Evolutionary conservation across 306 rosid species (phyloP), one percentile per base, ranked within the genome.

Genomic region (Prunus mira): DNA sequence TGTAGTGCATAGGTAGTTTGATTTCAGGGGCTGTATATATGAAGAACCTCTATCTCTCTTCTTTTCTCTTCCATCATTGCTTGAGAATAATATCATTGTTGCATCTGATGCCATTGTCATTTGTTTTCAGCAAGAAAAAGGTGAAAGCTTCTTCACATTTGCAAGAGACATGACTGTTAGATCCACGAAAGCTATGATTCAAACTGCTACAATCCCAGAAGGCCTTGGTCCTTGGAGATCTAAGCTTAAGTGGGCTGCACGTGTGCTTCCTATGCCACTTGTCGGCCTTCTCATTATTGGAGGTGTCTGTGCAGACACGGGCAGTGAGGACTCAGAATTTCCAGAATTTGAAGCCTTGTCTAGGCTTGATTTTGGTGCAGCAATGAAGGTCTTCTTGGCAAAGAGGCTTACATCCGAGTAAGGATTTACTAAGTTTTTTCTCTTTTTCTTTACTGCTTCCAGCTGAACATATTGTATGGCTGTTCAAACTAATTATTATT

Each of bases 231-330:
- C 97, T 20, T 87, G 82, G 93, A 89, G 94, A 82, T 89, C 97
- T 45, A 95, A 92, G 84, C 97, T 95, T 84, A 80, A 88, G 66
- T 90, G 97, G 97, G 98, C 97, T 19, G 89, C 98, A 14, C 95
- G 93, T 47, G 92, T 90, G 65, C 97, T 95, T 82, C 98, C 97
- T 25, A 95, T 95, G 98, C 98, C 98, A 18, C 96, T 95, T 13
- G 89, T 95, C 52, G 98, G 98, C 75, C 93, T 92, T 63, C 82
- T 95, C 62, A 84, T 95, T 63, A 95, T 95, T 56, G 95, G 88
- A 57, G 67, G 92, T 49, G 84, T 95, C 52, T 92, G 97, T 83
- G 89, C 93, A 27, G 96, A 95, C 66, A 81, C 61, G 1, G 96
- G 86, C 71, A 92, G 76, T 78, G 88, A 78, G 82, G 81, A 88